Evolutionary conservation across 208 protist genomes (phyloP).

Genomic region (Acanthamoeba royreba): DNA sequence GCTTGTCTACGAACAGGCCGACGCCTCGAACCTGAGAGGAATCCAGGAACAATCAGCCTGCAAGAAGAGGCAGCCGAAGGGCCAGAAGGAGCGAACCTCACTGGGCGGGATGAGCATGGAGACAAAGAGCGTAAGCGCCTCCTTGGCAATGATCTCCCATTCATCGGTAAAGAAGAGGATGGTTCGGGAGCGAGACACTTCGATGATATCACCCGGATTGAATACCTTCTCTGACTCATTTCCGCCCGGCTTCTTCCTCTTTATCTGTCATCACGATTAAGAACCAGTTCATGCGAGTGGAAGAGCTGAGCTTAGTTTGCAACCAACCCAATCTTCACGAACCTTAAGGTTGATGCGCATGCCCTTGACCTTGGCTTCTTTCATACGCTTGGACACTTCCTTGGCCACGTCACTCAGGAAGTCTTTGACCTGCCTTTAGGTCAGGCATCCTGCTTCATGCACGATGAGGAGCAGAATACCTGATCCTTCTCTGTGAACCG

Average conservation of each 20-base stretch:
- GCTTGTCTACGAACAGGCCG: constrained; percentile 22
- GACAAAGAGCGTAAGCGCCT: neutral
- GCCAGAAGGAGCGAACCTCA: neutral
- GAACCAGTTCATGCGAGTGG: too few relatives aligned
- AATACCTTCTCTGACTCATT: constrained; percentile 22
- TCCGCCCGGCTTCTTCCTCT: neutral
- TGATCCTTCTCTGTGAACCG: neutral
- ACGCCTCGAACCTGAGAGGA: neutral
- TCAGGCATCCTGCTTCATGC: neutral
- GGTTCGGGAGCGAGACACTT: neutral
- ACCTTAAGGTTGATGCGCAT: neutral
- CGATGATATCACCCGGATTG: neutral
- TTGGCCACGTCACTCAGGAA: neutral
- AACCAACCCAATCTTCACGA: neutral
- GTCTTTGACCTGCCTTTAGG: neutral
- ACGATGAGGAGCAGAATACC: neutral
- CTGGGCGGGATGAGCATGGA: constrained; percentile 27
- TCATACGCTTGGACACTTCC: neutral
- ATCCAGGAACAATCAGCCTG: neutral
- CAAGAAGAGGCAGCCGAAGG: neutral
- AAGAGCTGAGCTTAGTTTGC: too few relatives aligned
- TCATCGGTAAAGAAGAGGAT: neutral
- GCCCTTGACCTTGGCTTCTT: neutral
- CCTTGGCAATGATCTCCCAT: neutral
- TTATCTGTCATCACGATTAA: neutral